Percentiles rank a stretch among this genome's conserved stretches.
These are phyloP conservation scores for Lotmaria passim DNA, from an alignment of 208 protist species.

Conservation along the genomic window DNA sequence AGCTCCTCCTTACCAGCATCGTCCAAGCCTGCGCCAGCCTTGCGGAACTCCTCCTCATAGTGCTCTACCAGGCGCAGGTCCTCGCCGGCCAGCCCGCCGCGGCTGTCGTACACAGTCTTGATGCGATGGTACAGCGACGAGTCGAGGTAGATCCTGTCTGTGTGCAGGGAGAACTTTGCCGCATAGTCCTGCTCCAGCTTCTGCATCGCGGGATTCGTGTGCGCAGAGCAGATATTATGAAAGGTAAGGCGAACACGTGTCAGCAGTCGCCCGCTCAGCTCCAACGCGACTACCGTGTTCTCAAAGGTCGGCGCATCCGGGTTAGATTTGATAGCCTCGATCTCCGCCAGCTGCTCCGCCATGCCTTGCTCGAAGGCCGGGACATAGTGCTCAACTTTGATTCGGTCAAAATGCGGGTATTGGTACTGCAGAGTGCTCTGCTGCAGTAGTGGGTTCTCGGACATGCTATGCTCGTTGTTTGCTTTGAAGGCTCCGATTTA, in stretches of 20 bases:
- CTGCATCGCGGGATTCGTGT: constrained; percentile 54
- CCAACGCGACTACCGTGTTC: constrained; percentile 62
- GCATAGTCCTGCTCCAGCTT: constrained; percentile 49
- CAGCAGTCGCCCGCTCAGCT: constrained; percentile 41
- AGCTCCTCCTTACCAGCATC: constrained; percentile 44
- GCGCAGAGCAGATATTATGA: constrained; percentile 44
- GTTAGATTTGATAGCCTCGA: constrained; percentile 32
- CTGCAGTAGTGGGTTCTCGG: constrained; percentile 46
- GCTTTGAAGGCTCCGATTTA: too few species aligned
- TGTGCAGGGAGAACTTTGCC: constrained; percentile 39
- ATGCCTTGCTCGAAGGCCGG: constrained; percentile 68
- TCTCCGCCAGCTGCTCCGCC: constrained; percentile 51
- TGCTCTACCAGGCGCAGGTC: constrained; percentile 47
- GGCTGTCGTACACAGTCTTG: constrained; percentile 49
- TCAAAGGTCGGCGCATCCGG: constrained; percentile 43
- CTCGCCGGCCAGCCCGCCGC: constrained; percentile 27
- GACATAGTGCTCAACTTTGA: constrained; percentile 50
- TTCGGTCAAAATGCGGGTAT: constrained; percentile 47
- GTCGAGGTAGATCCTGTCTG: constrained; percentile 57
- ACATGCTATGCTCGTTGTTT: not conserved
- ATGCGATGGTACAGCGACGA: constrained; percentile 48
- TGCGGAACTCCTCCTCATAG: constrained; percentile 42
- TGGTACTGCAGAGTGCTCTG: constrained; percentile 50
- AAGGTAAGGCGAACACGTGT: constrained; percentile 32
- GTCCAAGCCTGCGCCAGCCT: constrained; percentile 43